phyloP scores from a whole-genome alignment of 2,329 filamentous ascomycete genomes.

The Dactylonectria macrodidyma region DNA sequence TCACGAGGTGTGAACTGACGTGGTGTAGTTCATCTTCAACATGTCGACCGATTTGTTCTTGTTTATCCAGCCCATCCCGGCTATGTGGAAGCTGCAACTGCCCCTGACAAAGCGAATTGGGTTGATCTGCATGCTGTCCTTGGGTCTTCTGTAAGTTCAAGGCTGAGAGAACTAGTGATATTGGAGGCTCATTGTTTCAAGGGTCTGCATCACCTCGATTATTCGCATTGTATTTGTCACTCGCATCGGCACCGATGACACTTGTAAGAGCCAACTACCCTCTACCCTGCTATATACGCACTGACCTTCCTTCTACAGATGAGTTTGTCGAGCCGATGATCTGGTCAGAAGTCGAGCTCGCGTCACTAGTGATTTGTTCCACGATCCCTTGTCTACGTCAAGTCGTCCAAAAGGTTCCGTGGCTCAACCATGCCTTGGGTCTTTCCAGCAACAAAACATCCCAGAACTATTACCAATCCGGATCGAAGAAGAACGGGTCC shows the following conservation, averaged over 20 bases:
- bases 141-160: constrained; percentile 45
- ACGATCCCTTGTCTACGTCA: constrained; percentile 51
- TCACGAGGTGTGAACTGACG: neutral
- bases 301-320: constrained; percentile 32
- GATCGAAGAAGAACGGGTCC: constrained; percentile 29
- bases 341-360: constrained; percentile 51
- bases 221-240: constrained; percentile 47
- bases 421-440: constrained; percentile 49
- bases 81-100: constrained; percentile 54
- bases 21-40: constrained; percentile 51
- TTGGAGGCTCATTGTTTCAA: constrained; percentile 7
- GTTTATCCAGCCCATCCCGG: constrained; percentile 56
- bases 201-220: constrained; percentile 47
- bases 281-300: neutral
- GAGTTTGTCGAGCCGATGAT: constrained; percentile 47
- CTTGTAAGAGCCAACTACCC: constrained; percentile 37
- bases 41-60: constrained; percentile 54
- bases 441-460: constrained; percentile 42
- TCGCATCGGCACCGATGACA: constrained; percentile 43
- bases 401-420: constrained; percentile 48
- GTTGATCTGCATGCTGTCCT: constrained; percentile 47
- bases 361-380: constrained; percentile 51
- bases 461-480: constrained; percentile 27
- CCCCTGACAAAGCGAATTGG: constrained; percentile 49
- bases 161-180: too few species aligned